These are phyloP conservation scores for Tremella fuciformis DNA, from an alignment of 768 basidiomycete genomes.

Conservation along the genomic window DNA sequence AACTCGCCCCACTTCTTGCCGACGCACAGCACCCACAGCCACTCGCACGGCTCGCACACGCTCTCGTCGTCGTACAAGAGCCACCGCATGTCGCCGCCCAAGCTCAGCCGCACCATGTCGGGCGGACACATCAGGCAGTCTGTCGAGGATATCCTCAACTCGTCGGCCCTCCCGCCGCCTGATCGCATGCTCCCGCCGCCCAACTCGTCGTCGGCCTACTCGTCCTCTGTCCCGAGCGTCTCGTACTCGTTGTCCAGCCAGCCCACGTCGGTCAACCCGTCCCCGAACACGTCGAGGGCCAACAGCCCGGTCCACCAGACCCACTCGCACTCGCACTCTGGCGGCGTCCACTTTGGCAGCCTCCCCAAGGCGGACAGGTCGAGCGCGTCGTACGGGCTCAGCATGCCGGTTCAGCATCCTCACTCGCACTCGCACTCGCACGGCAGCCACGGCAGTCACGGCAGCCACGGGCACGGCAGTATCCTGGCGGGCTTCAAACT, in stretches of 20 bases:
- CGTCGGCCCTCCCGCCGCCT: conserved; percentile 40
- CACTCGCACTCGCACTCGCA: neutral
- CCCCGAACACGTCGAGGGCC: conserved; percentile 43
- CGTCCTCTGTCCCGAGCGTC: conserved; percentile 28
- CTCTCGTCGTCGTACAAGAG: neutral
- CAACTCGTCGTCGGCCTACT: conserved; percentile 30
- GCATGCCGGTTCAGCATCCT: neutral
- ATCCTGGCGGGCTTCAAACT: conserved; percentile 5
- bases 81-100: conserved; percentile 42
- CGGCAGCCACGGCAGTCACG: conserved; percentile 17
- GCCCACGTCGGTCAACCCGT: conserved; percentile 45
- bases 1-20: conserved; percentile 43
- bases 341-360: neutral
- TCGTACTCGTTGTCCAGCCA: conserved; percentile 38
- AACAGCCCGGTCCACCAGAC: conserved; percentile 29
- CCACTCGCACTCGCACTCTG: conserved; percentile 7
- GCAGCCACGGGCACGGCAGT: conserved; percentile 12
- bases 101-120: conserved; percentile 29
- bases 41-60: conserved; percentile 1
- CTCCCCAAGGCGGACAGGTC: neutral
- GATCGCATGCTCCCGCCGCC: conserved; percentile 49
- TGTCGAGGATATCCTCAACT: conserved; percentile 54
- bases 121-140: conserved; percentile 23
- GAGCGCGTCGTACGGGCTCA: neutral
- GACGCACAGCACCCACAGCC: conserved; percentile 7